These are phyloP conservation scores for Yamadazyma atlantica DNA, from an alignment of 1,139 yeast genomes.

Conservation along the genomic window DNA sequence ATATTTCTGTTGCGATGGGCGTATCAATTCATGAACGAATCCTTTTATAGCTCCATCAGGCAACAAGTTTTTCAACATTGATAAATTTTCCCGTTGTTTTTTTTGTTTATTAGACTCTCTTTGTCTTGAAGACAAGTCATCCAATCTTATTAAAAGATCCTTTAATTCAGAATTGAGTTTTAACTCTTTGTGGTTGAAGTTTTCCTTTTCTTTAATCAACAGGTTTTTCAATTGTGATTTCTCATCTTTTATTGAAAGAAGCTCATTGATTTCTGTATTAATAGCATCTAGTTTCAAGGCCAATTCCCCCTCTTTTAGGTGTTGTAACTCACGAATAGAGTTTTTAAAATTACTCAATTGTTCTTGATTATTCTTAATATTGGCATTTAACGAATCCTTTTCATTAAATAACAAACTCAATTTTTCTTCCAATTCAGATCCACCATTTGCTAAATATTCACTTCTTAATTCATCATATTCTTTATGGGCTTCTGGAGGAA, in stretches of 20 bases:
- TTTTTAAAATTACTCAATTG: conserved; percentile 44
- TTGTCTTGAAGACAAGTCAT: conserved; percentile 72
- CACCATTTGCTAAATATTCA: conserved; percentile 55
- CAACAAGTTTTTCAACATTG: conserved; percentile 63
- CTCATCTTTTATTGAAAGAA: conserved; percentile 35
- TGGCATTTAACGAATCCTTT: conserved; percentile 39
- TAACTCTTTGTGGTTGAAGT: conserved; percentile 47
- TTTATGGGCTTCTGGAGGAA: conserved; percentile 52
- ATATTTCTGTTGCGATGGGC: conserved; percentile 74
- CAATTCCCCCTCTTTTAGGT: conserved; percentile 31
- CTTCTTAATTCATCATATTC: conserved; percentile 65
- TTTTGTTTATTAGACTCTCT: conserved; percentile 74
- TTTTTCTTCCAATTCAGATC: conserved; percentile 57
- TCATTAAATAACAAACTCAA: conserved; percentile 45
- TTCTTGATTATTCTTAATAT: conserved; percentile 39
- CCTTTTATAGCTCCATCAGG: conserved; percentile 77
- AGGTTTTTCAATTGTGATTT: conserved; percentile 41
- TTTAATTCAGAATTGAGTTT: conserved; percentile 64
- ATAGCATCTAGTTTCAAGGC: conserved; percentile 34
- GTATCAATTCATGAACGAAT: conserved; percentile 72
- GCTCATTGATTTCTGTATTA: conserved; percentile 30
- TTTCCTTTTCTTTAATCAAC: conserved; percentile 47
- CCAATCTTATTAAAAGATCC: conserved; percentile 59
- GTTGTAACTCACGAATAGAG: conserved; percentile 37
- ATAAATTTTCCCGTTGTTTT: conserved; percentile 68